Evolutionary conservation across 2,329 filamentous ascomycete genomes (phyloP), one percentile per base, ranked within the genome.

Genomic region (Fusarium sacchari): DNA sequence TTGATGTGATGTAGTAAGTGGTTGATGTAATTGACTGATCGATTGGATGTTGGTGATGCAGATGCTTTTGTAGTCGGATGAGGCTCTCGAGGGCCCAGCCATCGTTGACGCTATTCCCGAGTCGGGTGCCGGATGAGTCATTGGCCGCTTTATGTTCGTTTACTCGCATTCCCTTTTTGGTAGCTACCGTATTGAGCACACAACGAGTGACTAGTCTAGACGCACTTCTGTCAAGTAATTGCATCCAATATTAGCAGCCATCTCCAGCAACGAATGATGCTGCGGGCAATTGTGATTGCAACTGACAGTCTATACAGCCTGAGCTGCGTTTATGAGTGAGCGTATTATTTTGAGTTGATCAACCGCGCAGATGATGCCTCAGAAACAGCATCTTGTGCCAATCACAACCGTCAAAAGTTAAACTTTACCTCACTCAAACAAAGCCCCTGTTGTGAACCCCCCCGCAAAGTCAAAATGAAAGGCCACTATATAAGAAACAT

Each of bases 51-150:
- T 37, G 56, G 26, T 55, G 20, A 18, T 28, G 24, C 7, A 22
- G 36, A 36, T 7, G 50, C 20, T 55, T 40, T 28, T 40, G 24
- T 55, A 55, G 32, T 18, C 11, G 17, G 8, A 28, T 18, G 15
- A 40, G 20, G 24, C 17, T 30, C 24, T 40, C 3, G 7, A n/a
- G 15, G 22, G 34, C 50, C 24, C 50, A 53, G 49, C 50, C 24
- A 53, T 39, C 24, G n/a, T 28, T 18, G 50, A 32, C 61, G 61
- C 64, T 66, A 59, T 59, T n/a, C 64, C 44, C 6, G 37, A 43
- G 22, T 37, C 12, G 30, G 61, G 24, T 32, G 36, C 49, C 61
- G 42, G 64, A 42, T 67, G 64, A 67, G 61, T 67, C 64, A 67
- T 59, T 59, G 26, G 30, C 64, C 61, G 61, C 15, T 28, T 24